A percentile compares a stretch with the other conserved stretches of the same genome.
Evolutionary conservation across 805 yeast genomes (phyloP).

Genomic region (Millerozyma acaciae): DNA sequence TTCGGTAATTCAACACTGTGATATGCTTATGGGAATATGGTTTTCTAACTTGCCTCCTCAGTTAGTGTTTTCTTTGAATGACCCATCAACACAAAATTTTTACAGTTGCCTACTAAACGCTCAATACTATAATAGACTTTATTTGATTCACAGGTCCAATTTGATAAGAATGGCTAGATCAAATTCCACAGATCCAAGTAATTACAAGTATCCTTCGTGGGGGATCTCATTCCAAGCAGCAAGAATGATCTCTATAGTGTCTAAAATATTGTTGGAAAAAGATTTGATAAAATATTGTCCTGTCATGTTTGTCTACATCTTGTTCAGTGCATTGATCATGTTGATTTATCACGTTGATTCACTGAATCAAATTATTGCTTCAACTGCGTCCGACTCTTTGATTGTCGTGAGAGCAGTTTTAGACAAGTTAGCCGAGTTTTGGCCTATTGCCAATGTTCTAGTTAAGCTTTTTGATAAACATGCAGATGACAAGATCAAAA

Average conservation of each 20-base stretch:
- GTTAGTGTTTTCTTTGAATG: constrained; percentile 58
- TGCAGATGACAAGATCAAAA: constrained; percentile 39
- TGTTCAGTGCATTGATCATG: constrained; percentile 64
- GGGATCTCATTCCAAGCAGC: constrained; percentile 82
- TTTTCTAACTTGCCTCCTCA: constrained; percentile 61
- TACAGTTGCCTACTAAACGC: constrained; percentile 58
- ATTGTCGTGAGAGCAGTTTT: constrained; percentile 34
- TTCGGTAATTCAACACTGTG: constrained; percentile 60
- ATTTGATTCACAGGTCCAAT: constrained; percentile 67
- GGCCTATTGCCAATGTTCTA: constrained; percentile 38
- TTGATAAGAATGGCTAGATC: constrained; percentile 48
- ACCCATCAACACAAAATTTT: constrained; percentile 49
- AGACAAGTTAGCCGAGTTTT: constrained; percentile 33
- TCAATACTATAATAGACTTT: constrained; percentile 70
- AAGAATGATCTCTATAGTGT: constrained; percentile 63
- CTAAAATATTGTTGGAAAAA: constrained; percentile 49
- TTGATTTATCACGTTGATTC: constrained; percentile 65
- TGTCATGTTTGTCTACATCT: constrained; percentile 54
- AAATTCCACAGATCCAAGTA: constrained; percentile 36
- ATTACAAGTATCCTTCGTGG: constrained; percentile 63
- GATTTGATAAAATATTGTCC: constrained; percentile 52
- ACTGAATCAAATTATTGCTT: constrained; percentile 35
- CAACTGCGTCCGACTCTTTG: constrained; percentile 41
- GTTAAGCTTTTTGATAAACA: constrained; percentile 37
- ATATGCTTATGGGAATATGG: constrained; percentile 75